Evolutionary conservation across 2,329 filamentous ascomycete genomes (phyloP).

Genomic region (Claviceps monticola): DNA sequence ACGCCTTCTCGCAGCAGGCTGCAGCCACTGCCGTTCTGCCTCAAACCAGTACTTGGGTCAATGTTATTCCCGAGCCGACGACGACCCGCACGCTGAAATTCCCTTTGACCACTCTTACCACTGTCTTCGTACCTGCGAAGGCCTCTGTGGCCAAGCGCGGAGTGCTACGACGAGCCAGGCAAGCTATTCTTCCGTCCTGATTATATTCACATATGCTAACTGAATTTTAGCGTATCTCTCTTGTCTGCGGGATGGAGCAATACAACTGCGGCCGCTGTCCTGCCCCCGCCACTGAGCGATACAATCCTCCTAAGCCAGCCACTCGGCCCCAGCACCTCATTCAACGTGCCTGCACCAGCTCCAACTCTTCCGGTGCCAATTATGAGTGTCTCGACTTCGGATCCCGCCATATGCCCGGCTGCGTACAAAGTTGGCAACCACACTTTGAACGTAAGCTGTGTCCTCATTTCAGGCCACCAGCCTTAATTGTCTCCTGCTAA

Average conservation of each 20-base stretch:
- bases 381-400: constrained; percentile 1
- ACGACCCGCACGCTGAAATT: constrained; percentile 27
- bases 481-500: constrained; percentile 6
- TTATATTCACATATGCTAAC: not conserved
- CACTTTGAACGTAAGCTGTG: constrained; percentile 22
- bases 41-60: constrained; percentile 25
- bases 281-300: not conserved
- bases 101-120: constrained; percentile 24
- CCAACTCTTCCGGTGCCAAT: not conserved
- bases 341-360: not conserved
- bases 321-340: not conserved
- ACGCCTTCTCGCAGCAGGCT: constrained; percentile 9
- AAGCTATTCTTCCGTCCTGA: constrained; percentile 7
- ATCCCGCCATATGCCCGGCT: constrained; percentile 14
- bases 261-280: constrained; percentile 12
- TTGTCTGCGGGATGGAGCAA: constrained; percentile 16
- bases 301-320: not conserved
- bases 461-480: not conserved
- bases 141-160: constrained; percentile 10
- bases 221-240: constrained; percentile 7
- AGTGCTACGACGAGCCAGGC: constrained; percentile 17
- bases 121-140: constrained; percentile 15
- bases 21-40: constrained; percentile 9
- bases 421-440: constrained; percentile 23
- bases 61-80: constrained; percentile 23